Evolutionary conservation across 768 basidiomycete species (phyloP), one percentile per base, ranked within the genome.

Genomic region (Lentinula lateritia): DNA sequence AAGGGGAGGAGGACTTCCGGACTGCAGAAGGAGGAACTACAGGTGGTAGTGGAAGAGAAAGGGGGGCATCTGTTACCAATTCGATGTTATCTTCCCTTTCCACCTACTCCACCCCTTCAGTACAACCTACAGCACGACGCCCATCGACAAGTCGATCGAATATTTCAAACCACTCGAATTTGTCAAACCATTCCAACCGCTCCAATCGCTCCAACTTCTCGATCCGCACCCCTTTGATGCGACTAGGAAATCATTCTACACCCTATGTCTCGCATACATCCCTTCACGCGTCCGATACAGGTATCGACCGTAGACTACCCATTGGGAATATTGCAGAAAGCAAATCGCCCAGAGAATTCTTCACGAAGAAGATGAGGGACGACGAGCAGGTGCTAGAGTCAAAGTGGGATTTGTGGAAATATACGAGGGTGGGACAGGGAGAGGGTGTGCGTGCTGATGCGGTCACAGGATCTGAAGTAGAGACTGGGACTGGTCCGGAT

Each of bases 191-290:
- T 28, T 28, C 28, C 3, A 35, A 9, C n/a, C 18, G 36, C 53
- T 36, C 53, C 15, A 18, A 32, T 13, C 41, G 18, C 48, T 41
- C 38, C 63, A 67, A 20, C 18, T 67, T 9, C 62, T 36, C 32
- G 15, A 42, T 50, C 61, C 75, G 39, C 74, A 76, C 48, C 73
- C 83, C 36, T 71, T 68, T 89, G 41, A 88, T 85, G 85, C 82
- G 79, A 54, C 76, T 87, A 38, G 86, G 87, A 18, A 90, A 90
- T 66, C 80, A 84, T 59, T 90, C 89, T 0, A 81, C 83, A n/a
- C 87, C 88, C 2, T 83, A 88, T 67, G 71, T 90, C 48, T 74
- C 79, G 50, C 78, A 35, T 52, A 52, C 50, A 10, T 41, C 38
- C 41, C 36, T 43, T 41, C 54, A 32, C 12, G 35, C 34, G 1